Percentiles rank a stretch among this genome's conserved stretches.
These are phyloP conservation scores for Trichosporon ovoides DNA, from an alignment of 1,284 basidiomycete genomes.

Conservation along the genomic window DNA sequence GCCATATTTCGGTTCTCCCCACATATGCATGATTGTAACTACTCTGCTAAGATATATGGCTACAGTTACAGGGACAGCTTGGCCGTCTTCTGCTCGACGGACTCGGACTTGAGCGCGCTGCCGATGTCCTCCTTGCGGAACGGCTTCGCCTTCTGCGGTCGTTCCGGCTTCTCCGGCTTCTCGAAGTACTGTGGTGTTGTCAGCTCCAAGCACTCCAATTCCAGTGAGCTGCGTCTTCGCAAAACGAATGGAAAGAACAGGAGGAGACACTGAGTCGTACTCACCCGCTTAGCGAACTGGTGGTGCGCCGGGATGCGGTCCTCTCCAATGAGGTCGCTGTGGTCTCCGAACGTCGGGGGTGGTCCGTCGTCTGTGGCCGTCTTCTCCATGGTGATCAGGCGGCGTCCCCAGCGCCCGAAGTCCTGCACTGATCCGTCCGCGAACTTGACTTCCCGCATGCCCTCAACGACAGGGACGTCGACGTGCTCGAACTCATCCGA, in stretches of 20 bases:
- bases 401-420: slow-evolving; percentile 90
- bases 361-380: slow-evolving; percentile 50
- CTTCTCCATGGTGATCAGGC: slow-evolving; percentile 88
- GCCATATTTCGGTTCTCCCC: neutral
- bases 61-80: neutral
- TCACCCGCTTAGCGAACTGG: slow-evolving; percentile 35
- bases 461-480: slow-evolving; percentile 69
- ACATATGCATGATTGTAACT: slow-evolving; percentile 6
- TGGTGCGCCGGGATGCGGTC: slow-evolving; percentile 42
- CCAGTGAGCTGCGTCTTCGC: too few species aligned
- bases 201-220: neutral
- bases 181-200: neutral
- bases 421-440: slow-evolving; percentile 86
- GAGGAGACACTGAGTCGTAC: too few species aligned
- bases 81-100: neutral
- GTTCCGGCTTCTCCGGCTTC: slow-evolving; percentile 2
- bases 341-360: slow-evolving; percentile 38
- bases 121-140: neutral
- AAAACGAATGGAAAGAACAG: too few species aligned
- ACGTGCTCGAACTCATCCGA: slow-evolving; percentile 83
- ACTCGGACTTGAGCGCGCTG: neutral
- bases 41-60: neutral
- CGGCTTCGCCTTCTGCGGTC: neutral
- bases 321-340: slow-evolving; percentile 21
- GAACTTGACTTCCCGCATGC: slow-evolving; percentile 64